Conservation (phyloP, 257 asterid species). For the Thymus quinquecostatus region DNA sequence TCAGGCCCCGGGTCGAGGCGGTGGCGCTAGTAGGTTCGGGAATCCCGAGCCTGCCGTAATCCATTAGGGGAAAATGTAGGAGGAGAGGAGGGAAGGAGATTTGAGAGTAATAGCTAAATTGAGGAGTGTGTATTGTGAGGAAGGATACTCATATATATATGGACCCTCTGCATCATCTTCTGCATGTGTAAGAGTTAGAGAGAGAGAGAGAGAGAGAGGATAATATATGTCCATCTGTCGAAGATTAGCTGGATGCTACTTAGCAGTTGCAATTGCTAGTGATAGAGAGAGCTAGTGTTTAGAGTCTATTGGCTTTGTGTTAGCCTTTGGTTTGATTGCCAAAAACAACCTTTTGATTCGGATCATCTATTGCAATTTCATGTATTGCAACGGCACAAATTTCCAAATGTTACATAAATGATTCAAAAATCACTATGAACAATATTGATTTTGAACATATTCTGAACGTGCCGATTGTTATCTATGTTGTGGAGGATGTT, state of each 20-base stretch:
- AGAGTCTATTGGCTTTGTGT: background rate
- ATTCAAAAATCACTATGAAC: too few species aligned
- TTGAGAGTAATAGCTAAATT: background rate
- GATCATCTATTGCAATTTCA: too few species aligned
- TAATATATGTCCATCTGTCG: background rate
- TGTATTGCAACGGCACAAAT: too few species aligned
- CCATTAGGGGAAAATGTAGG: constrained; percentile 44
- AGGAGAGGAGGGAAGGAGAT: background rate
- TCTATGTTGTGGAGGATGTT: too few species aligned
- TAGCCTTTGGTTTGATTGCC: too few species aligned
- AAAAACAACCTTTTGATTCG: too few species aligned
- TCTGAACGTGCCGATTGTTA: too few species aligned
- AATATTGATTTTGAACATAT: too few species aligned
- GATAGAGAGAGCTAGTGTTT: background rate
- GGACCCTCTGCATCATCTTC: background rate
- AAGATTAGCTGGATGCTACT: constrained; percentile 11
- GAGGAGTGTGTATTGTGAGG: background rate
- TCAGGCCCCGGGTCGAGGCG: constrained; percentile 44
- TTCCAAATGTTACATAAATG: too few species aligned
- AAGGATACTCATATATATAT: background rate
- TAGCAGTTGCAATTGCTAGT: background rate
- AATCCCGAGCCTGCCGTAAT: constrained; percentile 59
- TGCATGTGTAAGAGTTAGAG: background rate
- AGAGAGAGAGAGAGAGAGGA: background rate
- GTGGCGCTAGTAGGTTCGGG: constrained; percentile 41